phyloP scores from a whole-genome alignment of 2,329 filamentous ascomycete species.

The Catunica adiposa region DNA sequence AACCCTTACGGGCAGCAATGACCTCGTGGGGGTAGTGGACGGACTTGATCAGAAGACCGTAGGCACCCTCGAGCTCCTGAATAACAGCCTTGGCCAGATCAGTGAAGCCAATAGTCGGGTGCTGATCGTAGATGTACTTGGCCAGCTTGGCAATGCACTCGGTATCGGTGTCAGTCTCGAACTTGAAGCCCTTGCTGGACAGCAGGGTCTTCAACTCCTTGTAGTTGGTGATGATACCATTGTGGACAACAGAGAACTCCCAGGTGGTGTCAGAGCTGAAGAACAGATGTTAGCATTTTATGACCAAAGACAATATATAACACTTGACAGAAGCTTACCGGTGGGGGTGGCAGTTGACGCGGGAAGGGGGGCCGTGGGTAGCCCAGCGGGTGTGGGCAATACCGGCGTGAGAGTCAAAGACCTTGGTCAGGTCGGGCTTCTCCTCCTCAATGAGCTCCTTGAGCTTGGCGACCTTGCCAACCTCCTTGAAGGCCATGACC shows the following conservation, averaged over 20 bases:
- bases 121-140: conserved; percentile 93
- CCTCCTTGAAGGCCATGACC: conserved; percentile 94
- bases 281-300: not conserved
- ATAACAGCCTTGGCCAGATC: conserved; percentile 95
- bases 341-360: conserved; percentile 95
- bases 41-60: conserved; percentile 93
- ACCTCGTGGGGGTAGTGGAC: conserved; percentile 97
- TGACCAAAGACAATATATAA: not conserved
- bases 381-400: conserved; percentile 99
- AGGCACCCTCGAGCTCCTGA: conserved; percentile 93
- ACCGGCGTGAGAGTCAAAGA: conserved; percentile 94
- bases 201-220: conserved; percentile 95
- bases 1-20: conserved; percentile 95
- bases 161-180: conserved; percentile 98
- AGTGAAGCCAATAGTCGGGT: conserved; percentile 89
- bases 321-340: conserved; percentile 40
- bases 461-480: conserved; percentile 95
- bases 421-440: conserved; percentile 72
- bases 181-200: conserved; percentile 86
- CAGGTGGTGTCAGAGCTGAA: conserved; percentile 76
- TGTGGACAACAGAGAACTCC: conserved; percentile 97
- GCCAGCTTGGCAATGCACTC: conserved; percentile 98
- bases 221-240: conserved; percentile 99
- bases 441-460: conserved; percentile 78
- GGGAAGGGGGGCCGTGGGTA: conserved; percentile 87